Base-by-base conservation (phyloP, 805 yeast species). In the Ogataea minuta region DNA sequence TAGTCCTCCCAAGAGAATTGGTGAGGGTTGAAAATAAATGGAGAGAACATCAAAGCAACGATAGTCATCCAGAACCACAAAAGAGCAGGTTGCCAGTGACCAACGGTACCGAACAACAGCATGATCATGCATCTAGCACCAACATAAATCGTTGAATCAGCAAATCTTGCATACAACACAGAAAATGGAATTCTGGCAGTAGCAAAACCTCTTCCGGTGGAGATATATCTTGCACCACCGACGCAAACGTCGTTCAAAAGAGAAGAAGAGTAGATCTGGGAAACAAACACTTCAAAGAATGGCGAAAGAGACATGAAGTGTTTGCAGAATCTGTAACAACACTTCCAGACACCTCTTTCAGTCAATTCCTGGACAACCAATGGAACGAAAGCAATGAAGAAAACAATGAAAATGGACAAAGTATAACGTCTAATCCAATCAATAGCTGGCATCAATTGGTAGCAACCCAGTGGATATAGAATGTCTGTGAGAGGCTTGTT, bases 21-120 rank as follows among this genome's bases (percentile, higher is more conserved):
- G 69, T 91, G 97, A 33, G 99, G 99, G 69, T 93, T 93, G 79
- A 88, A 93, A 45, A 93, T 60, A 64, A 91, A 89, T 57, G 99
- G 99, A 34, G 98, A 83, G 53, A 88, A 78, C 68, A 88, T 76
- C 68, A 93, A 74, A 3, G 98, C 86, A 33, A 89, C 73, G 53
- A 89, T 71, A 13, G 95, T 84, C 44, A 93, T 83, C 97, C 98
- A 93, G 79, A 93, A 93, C 96, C 97, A 93, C 48, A 91, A 66
- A 54, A 93, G 72, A 29, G 97, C 86, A 16, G 96, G 84, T 67
- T 87, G 95, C 98, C 98, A 84, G 57, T 79, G 80, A 20, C 89
- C 74, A 53, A 79, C 78, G 13, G 89, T 76, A 57, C 85, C 88
- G 46, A 82, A 82, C 45, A 82, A 62, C 48, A 84, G 71, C 73